Percentiles rank a stretch among this genome's conserved stretches.
Evolutionary conservation across 2,329 filamentous ascomycete species (phyloP).

Genomic region (Triangularia setosa): DNA sequence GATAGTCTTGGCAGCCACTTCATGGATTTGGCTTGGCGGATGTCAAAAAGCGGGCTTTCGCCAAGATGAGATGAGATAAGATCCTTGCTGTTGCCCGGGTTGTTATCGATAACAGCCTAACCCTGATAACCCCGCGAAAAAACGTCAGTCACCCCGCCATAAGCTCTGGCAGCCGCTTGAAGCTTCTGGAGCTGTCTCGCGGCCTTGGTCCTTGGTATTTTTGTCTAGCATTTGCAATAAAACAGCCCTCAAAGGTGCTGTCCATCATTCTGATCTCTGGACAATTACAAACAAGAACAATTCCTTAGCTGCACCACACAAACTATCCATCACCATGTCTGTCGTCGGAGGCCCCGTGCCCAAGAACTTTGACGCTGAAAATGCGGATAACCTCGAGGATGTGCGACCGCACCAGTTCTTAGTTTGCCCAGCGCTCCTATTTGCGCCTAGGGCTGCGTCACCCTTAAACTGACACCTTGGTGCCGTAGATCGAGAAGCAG

Average conservation of each 20-base stretch:
- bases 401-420: conserved; percentile 37
- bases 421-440: background rate
- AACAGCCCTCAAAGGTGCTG: background rate
- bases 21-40: background rate
- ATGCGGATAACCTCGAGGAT: conserved; percentile 53
- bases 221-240: background rate
- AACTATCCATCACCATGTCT: conserved; percentile 24
- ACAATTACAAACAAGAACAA: background rate
- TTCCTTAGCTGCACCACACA: background rate
- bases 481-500: conserved; percentile 89
- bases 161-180: background rate
- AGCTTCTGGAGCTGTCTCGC: conserved; percentile 7
- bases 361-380: conserved; percentile 57
- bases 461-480: background rate
- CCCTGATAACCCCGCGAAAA: conserved; percentile 12
- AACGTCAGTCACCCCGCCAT: conserved; percentile 12
- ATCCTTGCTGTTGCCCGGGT: background rate
- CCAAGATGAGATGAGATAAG: background rate
- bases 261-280: background rate
- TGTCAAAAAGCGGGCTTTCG: background rate
- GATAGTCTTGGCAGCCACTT: background rate
- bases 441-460: background rate
- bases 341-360: conserved; percentile 41
- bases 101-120: conserved; percentile 16
- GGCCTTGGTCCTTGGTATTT: background rate